These are phyloP conservation scores for Verticillium alfalfae DNA, from an alignment of 2,329 filamentous ascomycete species.

Conservation along the genomic window DNA sequence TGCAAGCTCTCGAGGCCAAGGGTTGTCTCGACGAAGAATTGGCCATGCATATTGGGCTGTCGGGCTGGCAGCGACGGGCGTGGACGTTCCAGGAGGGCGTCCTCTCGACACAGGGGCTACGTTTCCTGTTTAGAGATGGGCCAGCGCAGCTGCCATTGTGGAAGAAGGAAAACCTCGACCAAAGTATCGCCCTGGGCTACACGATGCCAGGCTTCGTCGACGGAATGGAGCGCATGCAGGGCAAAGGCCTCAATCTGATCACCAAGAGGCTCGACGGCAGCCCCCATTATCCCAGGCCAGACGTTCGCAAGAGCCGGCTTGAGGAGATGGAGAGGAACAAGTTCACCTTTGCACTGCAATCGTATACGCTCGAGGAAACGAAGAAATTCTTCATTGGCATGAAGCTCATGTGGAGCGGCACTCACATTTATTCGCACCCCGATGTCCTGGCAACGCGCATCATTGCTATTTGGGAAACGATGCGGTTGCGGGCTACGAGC, in stretches of 20 bases:
- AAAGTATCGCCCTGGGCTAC: not conserved
- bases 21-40: not conserved
- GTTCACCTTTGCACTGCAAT: not conserved
- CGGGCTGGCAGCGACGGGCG: conserved; percentile 6
- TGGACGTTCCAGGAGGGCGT: conserved; percentile 17
- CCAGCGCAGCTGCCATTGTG: not conserved
- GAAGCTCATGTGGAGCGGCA: not conserved
- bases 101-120: conserved; percentile 11
- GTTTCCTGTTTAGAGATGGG: conserved; percentile 5
- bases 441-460: not conserved
- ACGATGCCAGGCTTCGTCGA: not conserved
- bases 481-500: not conserved
- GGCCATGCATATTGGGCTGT: not conserved
- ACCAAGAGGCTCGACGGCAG: not conserved
- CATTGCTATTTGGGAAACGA: not conserved
- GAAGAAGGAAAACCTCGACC: not conserved
- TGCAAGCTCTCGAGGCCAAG: not conserved
- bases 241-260: not conserved
- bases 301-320: not conserved
- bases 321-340: not conserved
- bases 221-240: not conserved
- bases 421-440: not conserved
- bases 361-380: not conserved
- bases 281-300: not conserved
- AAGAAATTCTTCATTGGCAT: not conserved